Evolutionary conservation across 495 filamentous ascomycete species (phyloP), one percentile per base, ranked within the genome.

Genomic region (Cetradonia linearis): DNA sequence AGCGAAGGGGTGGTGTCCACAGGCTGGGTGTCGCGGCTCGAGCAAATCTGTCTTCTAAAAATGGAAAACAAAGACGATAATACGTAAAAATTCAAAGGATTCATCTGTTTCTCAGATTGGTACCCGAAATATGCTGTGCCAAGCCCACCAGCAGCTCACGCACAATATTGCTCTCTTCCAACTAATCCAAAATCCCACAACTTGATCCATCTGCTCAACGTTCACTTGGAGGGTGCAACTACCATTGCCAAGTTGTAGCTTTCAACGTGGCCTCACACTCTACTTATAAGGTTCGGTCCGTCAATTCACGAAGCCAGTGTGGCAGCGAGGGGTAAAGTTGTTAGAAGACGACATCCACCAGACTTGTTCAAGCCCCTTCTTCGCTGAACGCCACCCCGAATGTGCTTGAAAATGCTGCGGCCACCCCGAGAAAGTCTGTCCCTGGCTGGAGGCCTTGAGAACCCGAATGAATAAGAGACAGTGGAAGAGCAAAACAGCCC

Each of bases 21-120:
- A 88, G 87, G 78, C 68, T 82, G 61, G 89, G 79, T 68, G 85
- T 89, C 53, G 76, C 78, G 6, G 77, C 82, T 16, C 79, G 91
- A 65, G 82, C 85, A 10, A 96, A 96, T 71, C 62, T 94, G 69
- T 64, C 67, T 23, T 62, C 72, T 37, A 34, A 44, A 49, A 36
- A 47, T 28, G 58, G 64, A 31, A 56, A 44, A 42, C 20, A 8
- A 20, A 60, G 63, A 60, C 20, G 36, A 52, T 27, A 5, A 44
- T 33, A 46, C 31, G 37, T 28, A 20, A 4, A 25, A 60, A 33
- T 2, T 59, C 47, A 23, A 13, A 20, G 33, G 27, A 52, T 25
- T 20, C 28, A 59, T 30, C 31, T 4, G 14, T 33, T 28, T 16
- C 16, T 5, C 10, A 11, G 9, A 46, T 18, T 23, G 42, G 16